Evolutionary conservation across 2,329 filamentous ascomycete genomes (phyloP).

Genomic region (Apiospora phragmitis): DNA sequence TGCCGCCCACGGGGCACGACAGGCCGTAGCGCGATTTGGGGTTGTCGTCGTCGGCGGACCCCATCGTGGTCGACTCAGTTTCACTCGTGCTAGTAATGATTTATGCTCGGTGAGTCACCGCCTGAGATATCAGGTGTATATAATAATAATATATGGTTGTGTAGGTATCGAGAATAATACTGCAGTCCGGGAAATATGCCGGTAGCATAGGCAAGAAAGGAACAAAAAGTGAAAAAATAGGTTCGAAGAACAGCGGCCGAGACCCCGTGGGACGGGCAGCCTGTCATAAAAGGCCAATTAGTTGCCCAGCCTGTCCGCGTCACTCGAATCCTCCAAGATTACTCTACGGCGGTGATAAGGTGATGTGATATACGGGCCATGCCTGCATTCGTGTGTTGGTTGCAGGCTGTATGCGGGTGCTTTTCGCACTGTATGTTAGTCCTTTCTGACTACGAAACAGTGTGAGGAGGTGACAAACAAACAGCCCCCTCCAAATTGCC

Average conservation of each 20-base stretch:
- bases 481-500: background rate
- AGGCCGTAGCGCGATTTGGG: slow-evolving; percentile 14
- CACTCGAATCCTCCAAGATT: background rate
- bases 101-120: background rate
- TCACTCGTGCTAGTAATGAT: background rate
- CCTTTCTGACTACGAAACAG: background rate
- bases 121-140: background rate
- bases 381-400: background rate
- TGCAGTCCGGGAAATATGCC: background rate
- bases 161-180: background rate
- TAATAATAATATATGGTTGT: background rate
- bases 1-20: slow-evolving; percentile 20
- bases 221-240: background rate
- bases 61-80: background rate
- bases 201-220: background rate
- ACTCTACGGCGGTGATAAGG: background rate
- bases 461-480: background rate
- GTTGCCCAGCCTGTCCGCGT: background rate
- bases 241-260: background rate
- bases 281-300: background rate
- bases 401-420: background rate
- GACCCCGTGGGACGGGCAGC: background rate
- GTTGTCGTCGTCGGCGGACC: background rate
- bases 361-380: background rate
- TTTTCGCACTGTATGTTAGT: background rate